phyloP scores from a whole-genome alignment of 768 basidiomycete species.

The Suillus subalutaceus region DNA sequence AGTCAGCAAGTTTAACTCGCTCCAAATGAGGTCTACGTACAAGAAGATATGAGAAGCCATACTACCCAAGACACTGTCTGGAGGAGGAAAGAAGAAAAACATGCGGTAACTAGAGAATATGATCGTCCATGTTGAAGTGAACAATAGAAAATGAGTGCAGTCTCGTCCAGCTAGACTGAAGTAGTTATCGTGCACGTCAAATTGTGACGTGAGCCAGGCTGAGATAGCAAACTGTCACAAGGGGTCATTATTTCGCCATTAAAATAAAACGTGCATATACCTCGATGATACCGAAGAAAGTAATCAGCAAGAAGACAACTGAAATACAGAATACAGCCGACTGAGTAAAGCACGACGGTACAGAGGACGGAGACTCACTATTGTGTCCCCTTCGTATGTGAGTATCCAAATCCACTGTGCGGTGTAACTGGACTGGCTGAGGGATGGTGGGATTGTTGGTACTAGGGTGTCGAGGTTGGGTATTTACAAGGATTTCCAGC shows the following conservation, averaged over 20 bases:
- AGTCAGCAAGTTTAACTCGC: constrained; percentile 2
- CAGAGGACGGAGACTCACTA: constrained; percentile 39
- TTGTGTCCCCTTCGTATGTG: constrained; percentile 56
- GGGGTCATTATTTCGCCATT: background rate
- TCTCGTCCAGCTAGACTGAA: constrained; percentile 52
- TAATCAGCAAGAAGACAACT: constrained; percentile 50
- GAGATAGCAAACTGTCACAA: constrained; percentile 61
- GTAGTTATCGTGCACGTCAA: constrained; percentile 58
- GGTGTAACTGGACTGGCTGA: constrained; percentile 53
- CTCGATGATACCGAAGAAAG: constrained; percentile 67
- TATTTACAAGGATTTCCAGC: constrained; percentile 38
- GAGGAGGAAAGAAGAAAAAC: constrained; percentile 54
- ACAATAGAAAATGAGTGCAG: constrained; percentile 67
- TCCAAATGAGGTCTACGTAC: constrained; percentile 42
- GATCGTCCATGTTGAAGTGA: constrained; percentile 72
- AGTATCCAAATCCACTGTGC: constrained; percentile 39
- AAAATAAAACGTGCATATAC: constrained; percentile 34
- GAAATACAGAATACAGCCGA: constrained; percentile 34
- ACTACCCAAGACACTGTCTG: constrained; percentile 55
- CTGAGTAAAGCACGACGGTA: background rate
- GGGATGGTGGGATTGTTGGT: constrained; percentile 46
- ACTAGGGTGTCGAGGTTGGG: constrained; percentile 33
- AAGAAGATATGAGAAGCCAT: constrained; percentile 64
- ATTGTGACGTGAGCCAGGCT: constrained; percentile 70
- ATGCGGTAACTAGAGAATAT: constrained; percentile 54